Base-by-base conservation (phyloP, 371 early-diverging fungal species). In the Mucor racemosus region DNA sequence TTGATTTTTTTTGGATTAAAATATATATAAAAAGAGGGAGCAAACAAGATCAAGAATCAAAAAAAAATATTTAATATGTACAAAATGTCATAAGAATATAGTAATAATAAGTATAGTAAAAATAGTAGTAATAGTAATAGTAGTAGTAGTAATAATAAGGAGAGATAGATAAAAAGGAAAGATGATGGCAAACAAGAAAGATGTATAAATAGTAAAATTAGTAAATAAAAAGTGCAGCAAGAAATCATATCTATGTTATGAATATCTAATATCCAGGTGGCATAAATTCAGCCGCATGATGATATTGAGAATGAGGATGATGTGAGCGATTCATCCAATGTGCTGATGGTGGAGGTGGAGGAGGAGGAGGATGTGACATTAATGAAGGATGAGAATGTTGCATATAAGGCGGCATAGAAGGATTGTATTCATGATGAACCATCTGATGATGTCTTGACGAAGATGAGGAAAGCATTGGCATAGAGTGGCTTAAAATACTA, bases 391-490 rank as follows among this genome's bases (percentile, higher is more conserved):
- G 62, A 31, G 62, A 39, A 62, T 54, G 64, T 40, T 55, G 64
- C 64, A 63, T 63, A 63, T 63, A 63, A 63, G 62, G 62, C 31
- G 62, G 62, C 62, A 62, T 62, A 35, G 55, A 34, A 55, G 55
- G 35, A 55, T 55, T 55, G 14, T 62, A 62, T 8, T 62, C 62
- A 14, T 36, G 53, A 26, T 62, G 62, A 8, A 55, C 17, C 50
- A 50, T 34, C 34, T 55, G 35, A 15, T 55, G 34, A n/a, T 55
- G 35, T 55, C 55, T 55, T 34, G 55, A 26, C 10, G 53, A 2
- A 15, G 50, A 50, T 15, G 35, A 55, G 7, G 35, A 17, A 50
- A 35, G 35, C 31, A 17, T 55, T 9, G 35, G 33, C 55, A 55
- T 34, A 8, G 58, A 50, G 36, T 65, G 66, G 59, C 53, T 48